Conservation (phyloP, 331 rosid species). For the Prunus yedoensis region DNA sequence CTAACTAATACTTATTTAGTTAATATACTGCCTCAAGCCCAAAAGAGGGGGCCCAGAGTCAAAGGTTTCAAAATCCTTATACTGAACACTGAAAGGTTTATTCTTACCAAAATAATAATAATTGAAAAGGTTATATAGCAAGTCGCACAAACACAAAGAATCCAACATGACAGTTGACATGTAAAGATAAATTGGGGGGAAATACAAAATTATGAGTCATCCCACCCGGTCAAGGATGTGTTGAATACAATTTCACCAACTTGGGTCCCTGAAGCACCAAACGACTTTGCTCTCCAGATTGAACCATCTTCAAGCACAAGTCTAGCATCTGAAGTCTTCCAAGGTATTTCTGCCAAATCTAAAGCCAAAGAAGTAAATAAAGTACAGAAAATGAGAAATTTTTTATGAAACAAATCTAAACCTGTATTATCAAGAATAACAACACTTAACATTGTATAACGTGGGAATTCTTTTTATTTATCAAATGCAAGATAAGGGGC, state of each 20-base stretch:
- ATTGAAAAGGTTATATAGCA: neutral
- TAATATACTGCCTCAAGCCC: neutral
- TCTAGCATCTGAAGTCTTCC: slow-evolving; percentile 91
- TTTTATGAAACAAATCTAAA: neutral
- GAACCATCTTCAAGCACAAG: slow-evolving; percentile 91
- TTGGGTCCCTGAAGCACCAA: slow-evolving; percentile 96
- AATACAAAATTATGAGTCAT: neutral
- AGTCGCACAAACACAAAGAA: neutral
- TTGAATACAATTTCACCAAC: slow-evolving; percentile 97
- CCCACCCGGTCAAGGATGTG: slow-evolving; percentile 88
- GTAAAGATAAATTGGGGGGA: neutral
- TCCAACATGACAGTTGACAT: neutral
- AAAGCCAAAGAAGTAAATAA: neutral
- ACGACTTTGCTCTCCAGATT: slow-evolving; percentile 85
- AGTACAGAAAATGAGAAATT: neutral
- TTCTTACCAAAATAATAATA: neutral
- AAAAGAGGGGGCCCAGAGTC: neutral
- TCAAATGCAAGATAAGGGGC: neutral
- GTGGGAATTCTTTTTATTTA: too few species aligned
- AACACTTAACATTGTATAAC: neutral
- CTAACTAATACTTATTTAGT: neutral
- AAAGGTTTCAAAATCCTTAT: neutral
- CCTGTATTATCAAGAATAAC: neutral
- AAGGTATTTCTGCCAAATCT: slow-evolving; percentile 70
- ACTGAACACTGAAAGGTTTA: neutral